These are phyloP conservation scores for Hydrangea macrophylla DNA, from an alignment of 148 eudicot genomes.

Conservation along the genomic window DNA sequence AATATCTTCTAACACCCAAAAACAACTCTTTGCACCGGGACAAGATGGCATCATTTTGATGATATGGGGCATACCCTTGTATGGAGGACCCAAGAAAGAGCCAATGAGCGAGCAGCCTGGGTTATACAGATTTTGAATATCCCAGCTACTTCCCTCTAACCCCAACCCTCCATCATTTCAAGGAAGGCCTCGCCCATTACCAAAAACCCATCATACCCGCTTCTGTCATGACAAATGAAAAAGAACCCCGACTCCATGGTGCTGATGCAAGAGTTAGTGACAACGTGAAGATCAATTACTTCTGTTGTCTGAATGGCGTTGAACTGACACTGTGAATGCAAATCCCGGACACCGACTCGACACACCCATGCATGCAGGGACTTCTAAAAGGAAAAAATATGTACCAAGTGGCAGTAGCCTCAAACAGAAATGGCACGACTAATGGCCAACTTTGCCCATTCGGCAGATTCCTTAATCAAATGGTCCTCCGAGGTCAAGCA, in stretches of 20 bases:
- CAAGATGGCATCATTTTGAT: slow-evolving; percentile 16
- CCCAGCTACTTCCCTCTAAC: neutral
- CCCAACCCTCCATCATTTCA: neutral
- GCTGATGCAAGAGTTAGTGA: slow-evolving; percentile 50
- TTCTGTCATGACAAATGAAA: slow-evolving; percentile 9
- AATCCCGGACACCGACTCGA: neutral
- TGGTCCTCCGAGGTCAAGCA: neutral
- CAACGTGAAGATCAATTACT: slow-evolving; percentile 12
- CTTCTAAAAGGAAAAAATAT: slow-evolving; percentile 1
- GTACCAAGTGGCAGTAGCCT: neutral
- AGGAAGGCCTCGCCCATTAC: slow-evolving; percentile 13
- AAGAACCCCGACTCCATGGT: slow-evolving; percentile 28
- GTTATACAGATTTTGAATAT: too few relatives aligned
- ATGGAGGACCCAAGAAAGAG: neutral
- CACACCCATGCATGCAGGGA: slow-evolving; percentile 5
- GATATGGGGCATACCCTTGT: neutral
- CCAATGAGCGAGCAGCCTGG: neutral
- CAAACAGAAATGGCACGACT: slow-evolving; percentile 3
- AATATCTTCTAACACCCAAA: neutral
- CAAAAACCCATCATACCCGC: slow-evolving; percentile 7
- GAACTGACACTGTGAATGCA: neutral
- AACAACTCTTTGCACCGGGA: slow-evolving; percentile 2
- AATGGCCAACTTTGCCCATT: slow-evolving; percentile 1
- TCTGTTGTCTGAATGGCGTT: neutral
- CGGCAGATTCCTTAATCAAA: slow-evolving; percentile 3